Evolutionary conservation across 2,329 filamentous ascomycete species (phyloP), one percentile per base, ranked within the genome.

Genomic region (Ophiocordyceps unilateralis): DNA sequence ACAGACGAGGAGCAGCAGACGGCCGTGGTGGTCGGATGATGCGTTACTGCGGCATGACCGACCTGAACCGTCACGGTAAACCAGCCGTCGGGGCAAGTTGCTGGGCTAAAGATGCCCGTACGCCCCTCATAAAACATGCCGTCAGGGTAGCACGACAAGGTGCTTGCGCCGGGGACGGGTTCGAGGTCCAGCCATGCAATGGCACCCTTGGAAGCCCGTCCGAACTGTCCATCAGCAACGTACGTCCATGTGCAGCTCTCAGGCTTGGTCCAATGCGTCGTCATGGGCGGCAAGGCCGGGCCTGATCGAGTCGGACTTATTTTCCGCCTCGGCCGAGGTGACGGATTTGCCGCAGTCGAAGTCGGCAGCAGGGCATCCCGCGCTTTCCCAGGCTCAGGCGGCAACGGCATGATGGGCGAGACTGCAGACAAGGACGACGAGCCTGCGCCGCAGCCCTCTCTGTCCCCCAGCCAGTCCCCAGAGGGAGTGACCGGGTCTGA

Each of bases 1-100:
- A 58, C 62, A 45, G 59, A 65, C 62, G 57, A 62, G 43, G 62
- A 65, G 42, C 62, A 65, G 46, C 62, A 64, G 15, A 63, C 50
- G 5, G 60, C 60, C 11, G 61, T 64, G 7, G 59, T 64, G n/a
- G 58, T 63, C 23, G 55, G 55, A 39, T 55, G 50, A 11, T 49
- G 47, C 41, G 47, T 45, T 24, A 46, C 45, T 41, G 55, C 50
- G 10, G 58, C 52, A 2, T 53, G 56, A 32, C 56, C 55, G 21
- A 57, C 52, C 2, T 47, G 49, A 8, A 61, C 46, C 15, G 57
- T 55, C 26, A 54, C 62, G 4, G 62, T 65, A 7, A 59, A 62
- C 62, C 62, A 65, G 22, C 62, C 59, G 44, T 55, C 52, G 32
- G 62, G 62, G 39, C 62, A 65, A 22, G 58, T 60, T 2, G 54